Base-by-base conservation (phyloP, 768 basidiomycete genomes). In the Amanita polypyramis region DNA sequence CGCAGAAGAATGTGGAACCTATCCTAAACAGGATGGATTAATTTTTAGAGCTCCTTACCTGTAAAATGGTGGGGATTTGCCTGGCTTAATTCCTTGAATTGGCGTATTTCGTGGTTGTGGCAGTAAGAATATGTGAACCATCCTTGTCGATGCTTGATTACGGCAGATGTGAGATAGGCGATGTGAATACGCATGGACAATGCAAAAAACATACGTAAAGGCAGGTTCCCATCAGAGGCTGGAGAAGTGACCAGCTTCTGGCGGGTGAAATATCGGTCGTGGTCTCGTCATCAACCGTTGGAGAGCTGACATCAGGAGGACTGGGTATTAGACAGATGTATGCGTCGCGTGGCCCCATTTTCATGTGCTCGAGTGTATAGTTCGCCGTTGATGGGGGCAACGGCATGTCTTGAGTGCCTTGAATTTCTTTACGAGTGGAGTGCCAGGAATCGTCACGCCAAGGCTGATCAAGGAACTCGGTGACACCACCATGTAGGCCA, bases 81-180 rank as follows among this genome's bases (percentile, higher is more conserved):
- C 60, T 78, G 80, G 55, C 70, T 60, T 51, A 85, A 69, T 63
- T 93, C 92, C 65, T 86, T 86, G 73, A 98, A 99, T 66, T 99
- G 96, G 50, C 94, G 83, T 52, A 98, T 91, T 66, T 96, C 83
- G 44, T 80, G 76, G 64, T 93, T 88, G 69, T 99, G 93, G 69
- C 95, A 92, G 65, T 88, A 96, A 42, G 90, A 83, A 67, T 98
- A 98, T 32, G 93, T 98, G 70, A 97, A 98, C 93, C 93, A 96
- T 33, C 83, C 80, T 70, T 91, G 87, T 56, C 79, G 79, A 61
- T 84, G 80, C 84, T 91, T 68, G 53, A 46, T 55, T 51, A 59
- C 42, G 61, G 67, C 55, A 62, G 60, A 52, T 56, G 65, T 62
- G 63, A 56, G 45, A 53, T 56, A 53, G 57, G 47, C 45, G 23